Base-by-base conservation (phyloP, 768 basidiomycete species). In the Tulasnella sp. region DNA sequence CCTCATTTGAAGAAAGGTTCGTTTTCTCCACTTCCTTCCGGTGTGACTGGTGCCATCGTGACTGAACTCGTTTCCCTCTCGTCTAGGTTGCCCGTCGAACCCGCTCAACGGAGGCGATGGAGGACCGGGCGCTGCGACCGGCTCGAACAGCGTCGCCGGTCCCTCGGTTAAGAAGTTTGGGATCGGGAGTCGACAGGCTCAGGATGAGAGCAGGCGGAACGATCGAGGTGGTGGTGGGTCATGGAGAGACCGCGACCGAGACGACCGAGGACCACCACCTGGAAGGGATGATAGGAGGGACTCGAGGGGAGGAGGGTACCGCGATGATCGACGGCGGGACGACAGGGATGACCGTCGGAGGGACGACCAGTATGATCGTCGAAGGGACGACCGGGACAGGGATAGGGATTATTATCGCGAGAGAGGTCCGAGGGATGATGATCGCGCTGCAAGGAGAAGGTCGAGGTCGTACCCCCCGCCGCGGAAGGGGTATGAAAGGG, bases 1-100 rank as follows among this genome's bases (percentile, higher is more conserved):
- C 90, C 92, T 6, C 96, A 98, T 83, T 81, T 96, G 39, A 94
- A 93, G 79, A 92, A 90, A 85, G 94, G 94, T 91, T 74, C 29
- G 79, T 62, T 32, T 36, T 5, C 11, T 26, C 19, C 2, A n/a
- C 0, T 11, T 64, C n/a, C n/a, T n/a, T n/a, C n/a, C n/a, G n/a
- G n/a, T n/a, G n/a, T n/a, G 11, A 64, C 62, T 26, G 36, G 41
- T 11, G n/a, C n/a, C n/a, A n/a, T n/a, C n/a, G n/a, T n/a, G n/a
- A n/a, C n/a, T 36, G n/a, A n/a, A n/a, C n/a, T n/a, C n/a, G n/a
- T n/a, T n/a, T n/a, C 16, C 42, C 35, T 26, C 65, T 11, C 37
- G 29, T n/a, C n/a, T 41, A 75, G 75, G 76, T 68, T 76, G 74
- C 68, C 74, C 77, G 2, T 72, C 75, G 63, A 65, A 67, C 44